Percentiles rank a stretch among this genome's conserved stretches.
phyloP scores from a whole-genome alignment of 306 rosid genomes.

The Fragaria vesca region DNA sequence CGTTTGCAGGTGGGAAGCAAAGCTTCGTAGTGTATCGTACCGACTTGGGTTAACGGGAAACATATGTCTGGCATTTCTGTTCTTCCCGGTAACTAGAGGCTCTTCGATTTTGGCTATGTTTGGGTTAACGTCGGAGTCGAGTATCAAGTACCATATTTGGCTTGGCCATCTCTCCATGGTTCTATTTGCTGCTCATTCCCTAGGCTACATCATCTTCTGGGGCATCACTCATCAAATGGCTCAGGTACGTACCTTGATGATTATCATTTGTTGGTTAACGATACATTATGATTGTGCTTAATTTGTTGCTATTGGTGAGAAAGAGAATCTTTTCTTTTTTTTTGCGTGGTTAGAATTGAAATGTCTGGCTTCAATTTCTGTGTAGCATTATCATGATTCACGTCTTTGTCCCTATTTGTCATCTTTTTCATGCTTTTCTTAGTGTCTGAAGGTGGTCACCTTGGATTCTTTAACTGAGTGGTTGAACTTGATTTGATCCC shows the following conservation, averaged over 20 bases:
- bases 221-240: constrained; percentile 52
- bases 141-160: constrained; percentile 70
- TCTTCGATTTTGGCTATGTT: constrained; percentile 61
- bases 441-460: background rate
- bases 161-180: constrained; percentile 62
- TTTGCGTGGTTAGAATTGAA: background rate
- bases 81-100: constrained; percentile 66
- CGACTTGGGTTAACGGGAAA: constrained; percentile 68
- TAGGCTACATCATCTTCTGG: constrained; percentile 66
- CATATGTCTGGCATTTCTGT: constrained; percentile 74
- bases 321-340: background rate
- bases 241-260: constrained; percentile 23
- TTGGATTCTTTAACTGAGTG: background rate
- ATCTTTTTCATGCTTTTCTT: background rate
- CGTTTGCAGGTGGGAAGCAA: constrained; percentile 57
- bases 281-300: background rate
- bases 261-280: background rate
- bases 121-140: constrained; percentile 66
- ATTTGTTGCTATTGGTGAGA: background rate
- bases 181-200: constrained; percentile 51
- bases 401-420: no score
- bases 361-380: background rate
- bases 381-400: background rate
- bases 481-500: background rate
- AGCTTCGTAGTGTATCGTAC: constrained; percentile 61